Base-by-base conservation (phyloP, 116 monocot genomes). In the Phalaenopsis hybrid region DNA sequence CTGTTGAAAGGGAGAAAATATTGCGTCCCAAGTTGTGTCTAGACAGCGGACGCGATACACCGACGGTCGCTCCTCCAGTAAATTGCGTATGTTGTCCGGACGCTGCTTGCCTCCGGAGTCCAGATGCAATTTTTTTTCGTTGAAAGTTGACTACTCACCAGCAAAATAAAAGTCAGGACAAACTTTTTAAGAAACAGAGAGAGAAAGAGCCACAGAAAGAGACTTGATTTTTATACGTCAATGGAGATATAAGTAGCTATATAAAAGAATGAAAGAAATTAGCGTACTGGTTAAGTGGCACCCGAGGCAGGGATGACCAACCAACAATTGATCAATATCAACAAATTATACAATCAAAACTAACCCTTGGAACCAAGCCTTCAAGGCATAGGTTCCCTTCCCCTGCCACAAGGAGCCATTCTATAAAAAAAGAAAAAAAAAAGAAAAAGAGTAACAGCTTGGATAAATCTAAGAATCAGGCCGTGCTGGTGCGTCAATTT, bases 401-500 rank as follows among this genome's bases (percentile, higher is more conserved):
- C 31, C 73, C 73, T 73, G 73, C 73, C 34, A 8, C 73, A 37
- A 11, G 41, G 1, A 43, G 15, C 43, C 73, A 37, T 73, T 43
- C 13, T 73, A 73, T 41, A 41, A 13, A 28, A 31, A 31, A 13
- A 4, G 41, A 10, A 72, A 72, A 28, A 51, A 69, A 31, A 34
- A 15, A 37, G 41, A 65, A 31, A 34, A 15, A 37, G 41, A 65
- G 16, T 15, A 75, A 44, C 46, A n/a, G 45, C 46, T 75, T 46
- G 5, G 44, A n/a, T 75, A 46, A 65, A 75, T 75, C 48, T 7
- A 84, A 67, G 61, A 86, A 83, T 79, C 67, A 28, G 80, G 44
- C 74, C 83, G 69, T 82, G 84, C 77, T 13, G 76, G 69, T 17
- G 44, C 86, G 84, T 84, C 89, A 80, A 82, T 89, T 82, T 31